Conservation (phyloP, 805 yeast genomes). For the Saccharomycopsis selenospora region DNA sequence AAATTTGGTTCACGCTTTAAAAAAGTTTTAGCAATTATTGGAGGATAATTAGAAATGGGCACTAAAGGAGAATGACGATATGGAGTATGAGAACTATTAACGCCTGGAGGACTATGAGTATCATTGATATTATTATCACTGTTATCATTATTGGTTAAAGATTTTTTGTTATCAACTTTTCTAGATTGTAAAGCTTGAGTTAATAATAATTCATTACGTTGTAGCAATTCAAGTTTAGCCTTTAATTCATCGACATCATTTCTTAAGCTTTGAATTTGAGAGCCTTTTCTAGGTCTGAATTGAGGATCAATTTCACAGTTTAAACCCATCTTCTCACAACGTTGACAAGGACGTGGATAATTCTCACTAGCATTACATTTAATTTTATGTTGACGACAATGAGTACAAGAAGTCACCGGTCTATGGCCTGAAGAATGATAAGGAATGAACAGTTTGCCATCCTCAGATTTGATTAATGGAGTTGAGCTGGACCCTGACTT, state of each 20-base stretch:
- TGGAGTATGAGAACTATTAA: background rate
- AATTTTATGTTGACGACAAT: slow-evolving; percentile 90
- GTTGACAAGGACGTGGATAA: slow-evolving; percentile 72
- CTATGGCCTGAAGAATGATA: slow-evolving; percentile 51
- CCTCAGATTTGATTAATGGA: slow-evolving; percentile 7
- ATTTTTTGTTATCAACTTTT: slow-evolving; percentile 2
- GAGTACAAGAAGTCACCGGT: slow-evolving; percentile 90
- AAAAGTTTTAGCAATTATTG: slow-evolving; percentile 33
- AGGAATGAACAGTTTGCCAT: slow-evolving; percentile 6
- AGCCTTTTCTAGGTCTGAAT: slow-evolving; percentile 85
- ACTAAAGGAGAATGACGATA: background rate
- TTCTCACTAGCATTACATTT: slow-evolving; percentile 85
- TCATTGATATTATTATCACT: background rate
- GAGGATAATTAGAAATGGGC: slow-evolving; percentile 1
- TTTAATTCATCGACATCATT: slow-evolving; percentile 80
- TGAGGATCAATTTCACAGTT: slow-evolving; percentile 87
- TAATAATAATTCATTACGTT: slow-evolving; percentile 58
- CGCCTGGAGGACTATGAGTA: background rate
- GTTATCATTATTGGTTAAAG: background rate
- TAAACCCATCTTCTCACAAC: slow-evolving; percentile 75
- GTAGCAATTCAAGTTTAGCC: slow-evolving; percentile 58
- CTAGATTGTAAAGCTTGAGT: slow-evolving; percentile 48
- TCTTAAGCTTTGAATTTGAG: slow-evolving; percentile 75
- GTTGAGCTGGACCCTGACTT: background rate
- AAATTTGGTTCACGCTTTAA: slow-evolving; percentile 39